phyloP scores from a whole-genome alignment of 139 green algal species.

The Coelastrella sp. region DNA sequence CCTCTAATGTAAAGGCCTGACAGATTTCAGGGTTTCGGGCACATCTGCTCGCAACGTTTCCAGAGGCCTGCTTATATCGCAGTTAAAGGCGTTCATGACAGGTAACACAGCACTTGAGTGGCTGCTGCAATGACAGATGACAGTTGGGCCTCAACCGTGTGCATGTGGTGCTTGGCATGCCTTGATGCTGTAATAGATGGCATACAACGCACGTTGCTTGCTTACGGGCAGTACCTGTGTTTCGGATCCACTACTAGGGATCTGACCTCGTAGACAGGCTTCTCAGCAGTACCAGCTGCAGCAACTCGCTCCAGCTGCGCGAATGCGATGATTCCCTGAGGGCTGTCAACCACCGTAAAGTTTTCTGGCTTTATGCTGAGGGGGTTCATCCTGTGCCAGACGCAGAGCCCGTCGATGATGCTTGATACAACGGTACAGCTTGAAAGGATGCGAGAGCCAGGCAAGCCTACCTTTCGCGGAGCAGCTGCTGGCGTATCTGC shows the following conservation, averaged over 20 bases:
- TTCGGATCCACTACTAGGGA: not conserved
- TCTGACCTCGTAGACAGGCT: constrained; percentile 19
- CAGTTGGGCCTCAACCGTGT: too few species aligned
- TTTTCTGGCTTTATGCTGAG: not conserved
- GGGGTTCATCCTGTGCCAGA: constrained; percentile 29
- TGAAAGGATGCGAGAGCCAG: too few species aligned
- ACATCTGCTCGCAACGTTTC: too few species aligned
- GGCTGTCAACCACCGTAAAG: constrained; percentile 15
- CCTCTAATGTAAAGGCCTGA: too few species aligned
- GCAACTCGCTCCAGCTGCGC: constrained; percentile 9
- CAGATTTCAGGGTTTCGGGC: too few species aligned
- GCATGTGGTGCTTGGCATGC: too few species aligned
- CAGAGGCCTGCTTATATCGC: too few species aligned
- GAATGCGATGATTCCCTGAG: constrained; percentile 2
- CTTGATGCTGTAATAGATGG: not conserved
- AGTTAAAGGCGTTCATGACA: too few species aligned
- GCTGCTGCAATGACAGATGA: too few species aligned
- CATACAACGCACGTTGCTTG: not conserved
- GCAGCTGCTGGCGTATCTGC: not conserved
- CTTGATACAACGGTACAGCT: too few species aligned
- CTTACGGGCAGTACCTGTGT: not conserved
- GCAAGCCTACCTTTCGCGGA: not conserved
- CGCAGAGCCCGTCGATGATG: not conserved
- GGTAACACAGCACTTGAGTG: too few species aligned
- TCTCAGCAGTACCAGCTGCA: not conserved